Percentiles rank a stretch among this genome's conserved stretches.
These are phyloP conservation scores for Xerocomus spinulosus DNA, from an alignment of 768 basidiomycete species.

Conservation along the genomic window DNA sequence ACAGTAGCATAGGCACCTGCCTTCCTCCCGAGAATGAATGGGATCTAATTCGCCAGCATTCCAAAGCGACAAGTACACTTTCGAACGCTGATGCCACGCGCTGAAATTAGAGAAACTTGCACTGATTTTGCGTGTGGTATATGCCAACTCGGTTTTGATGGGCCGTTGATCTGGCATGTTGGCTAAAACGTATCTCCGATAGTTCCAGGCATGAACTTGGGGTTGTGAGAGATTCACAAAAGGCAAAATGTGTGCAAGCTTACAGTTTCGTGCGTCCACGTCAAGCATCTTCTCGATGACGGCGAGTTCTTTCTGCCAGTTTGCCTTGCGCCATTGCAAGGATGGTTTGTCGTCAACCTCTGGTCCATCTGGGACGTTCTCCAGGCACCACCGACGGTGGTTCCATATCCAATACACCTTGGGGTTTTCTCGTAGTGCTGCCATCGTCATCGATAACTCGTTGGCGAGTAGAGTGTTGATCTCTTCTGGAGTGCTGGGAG, in stretches of 20 bases:
- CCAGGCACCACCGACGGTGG: constrained; percentile 92
- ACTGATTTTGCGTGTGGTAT: constrained; percentile 88
- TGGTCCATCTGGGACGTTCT: constrained; percentile 76
- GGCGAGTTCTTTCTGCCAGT: constrained; percentile 82
- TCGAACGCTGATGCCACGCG: constrained; percentile 97
- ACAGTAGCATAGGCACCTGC: constrained; percentile 34
- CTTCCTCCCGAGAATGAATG: constrained; percentile 59
- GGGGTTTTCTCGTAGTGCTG: constrained; percentile 76
- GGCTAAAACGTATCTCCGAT: constrained; percentile 79
- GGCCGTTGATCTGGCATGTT: constrained; percentile 59
- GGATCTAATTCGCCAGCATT: constrained; percentile 49
- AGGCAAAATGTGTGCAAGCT: constrained; percentile 23
- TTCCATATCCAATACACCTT: constrained; percentile 99
- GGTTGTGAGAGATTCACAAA: constrained; percentile 3
- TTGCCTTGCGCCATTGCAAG: constrained; percentile 68
- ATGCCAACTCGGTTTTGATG: constrained; percentile 67
- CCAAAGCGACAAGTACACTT: constrained; percentile 68
- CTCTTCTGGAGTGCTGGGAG: constrained; percentile 52
- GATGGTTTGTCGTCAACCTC: constrained; percentile 38
- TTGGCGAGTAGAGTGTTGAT: constrained; percentile 59
- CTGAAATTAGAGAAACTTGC: constrained; percentile 96
- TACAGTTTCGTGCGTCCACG: constrained; percentile 90
- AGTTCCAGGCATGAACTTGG: constrained; percentile 92
- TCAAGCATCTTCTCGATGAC: constrained; percentile 93
- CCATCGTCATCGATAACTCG: constrained; percentile 79